Conservation (phyloP, 805 yeast genomes). For the Wickerhamiella sorbophila region DNA sequence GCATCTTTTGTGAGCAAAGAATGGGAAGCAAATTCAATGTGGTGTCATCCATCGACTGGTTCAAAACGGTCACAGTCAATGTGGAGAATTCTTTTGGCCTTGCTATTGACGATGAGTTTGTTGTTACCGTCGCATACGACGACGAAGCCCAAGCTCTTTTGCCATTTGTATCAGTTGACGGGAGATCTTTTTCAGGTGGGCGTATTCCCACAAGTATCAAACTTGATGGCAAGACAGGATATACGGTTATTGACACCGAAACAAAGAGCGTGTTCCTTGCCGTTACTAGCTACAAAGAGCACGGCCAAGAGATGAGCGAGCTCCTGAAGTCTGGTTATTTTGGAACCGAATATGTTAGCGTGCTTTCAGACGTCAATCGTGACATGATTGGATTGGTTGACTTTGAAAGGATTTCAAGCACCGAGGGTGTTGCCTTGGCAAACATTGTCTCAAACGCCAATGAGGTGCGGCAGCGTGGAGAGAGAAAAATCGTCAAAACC, state of each 20-base stretch:
- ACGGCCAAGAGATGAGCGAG: constrained; percentile 54
- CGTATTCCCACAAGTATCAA: constrained; percentile 55
- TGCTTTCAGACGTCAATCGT: constrained; percentile 62
- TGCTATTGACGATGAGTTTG: constrained; percentile 54
- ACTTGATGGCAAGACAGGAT: constrained; percentile 50
- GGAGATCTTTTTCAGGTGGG: constrained; percentile 60
- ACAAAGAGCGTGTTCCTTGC: constrained; percentile 68
- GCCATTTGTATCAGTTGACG: constrained; percentile 70
- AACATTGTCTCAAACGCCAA: constrained; percentile 51
- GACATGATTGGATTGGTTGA: constrained; percentile 66
- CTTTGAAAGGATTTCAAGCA: constrained; percentile 65
- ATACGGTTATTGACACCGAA: constrained; percentile 64
- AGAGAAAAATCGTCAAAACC: constrained; percentile 48
- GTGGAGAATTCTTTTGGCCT: constrained; percentile 56
- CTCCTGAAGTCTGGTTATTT: constrained; percentile 78
- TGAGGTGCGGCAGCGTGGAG: constrained; percentile 29
- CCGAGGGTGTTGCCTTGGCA: constrained; percentile 72
- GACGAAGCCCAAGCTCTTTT: constrained; percentile 37
- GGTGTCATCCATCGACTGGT: constrained; percentile 43
- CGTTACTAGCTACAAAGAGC: constrained; percentile 47
- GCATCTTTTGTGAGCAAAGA: constrained; percentile 47
- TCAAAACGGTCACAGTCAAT: constrained; percentile 29
- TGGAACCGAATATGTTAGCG: constrained; percentile 70
- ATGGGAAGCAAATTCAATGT: constrained; percentile 14
- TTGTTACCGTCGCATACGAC: constrained; percentile 38